Base-by-base conservation (phyloP, 2,329 filamentous ascomycete genomes). In the Diaporthe citrichinensis region DNA sequence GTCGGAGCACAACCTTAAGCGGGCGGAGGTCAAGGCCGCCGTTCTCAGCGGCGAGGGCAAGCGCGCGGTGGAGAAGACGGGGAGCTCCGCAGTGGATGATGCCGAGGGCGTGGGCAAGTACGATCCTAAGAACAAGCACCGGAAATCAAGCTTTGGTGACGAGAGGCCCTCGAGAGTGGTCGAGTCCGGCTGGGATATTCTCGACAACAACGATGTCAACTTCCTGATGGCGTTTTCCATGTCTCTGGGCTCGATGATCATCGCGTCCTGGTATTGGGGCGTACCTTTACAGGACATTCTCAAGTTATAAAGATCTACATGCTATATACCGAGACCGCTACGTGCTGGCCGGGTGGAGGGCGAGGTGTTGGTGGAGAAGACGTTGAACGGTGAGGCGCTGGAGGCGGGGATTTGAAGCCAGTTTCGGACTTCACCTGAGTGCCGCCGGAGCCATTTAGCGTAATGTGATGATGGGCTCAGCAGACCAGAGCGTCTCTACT, bases 131-230 rank as follows among this genome's bases (percentile, higher is more conserved):
- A 85, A 88, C 79, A 89, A 87, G 82, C 84, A 88, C 74, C 86
- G 89, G 58, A 85, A 84, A 80, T 79, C 88, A 9, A 91, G 87
- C 80, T 89, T 90, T 86, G 85, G 90, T 3, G 86, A 88, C 74
- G 85, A 88, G 74, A 88, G 87, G 79, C 90, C 93, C 76, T 92
- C 92, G 71, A 87, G 93, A 25, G 86, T 92, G 7, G 84, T 93
- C 9, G 91, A 94, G 84, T 93, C 87, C 79, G 95, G 82, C 69
- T 88, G 85, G 90, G 90, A 98, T 82, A 83, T 97, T 77, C 87
- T 99, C 74, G 95, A 98, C 84, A 99, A 99, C 84, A 99, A 99
- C 83, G 94, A 94, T 73, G 95, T 99, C 80, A 99, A 99, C 83
- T 91, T 98, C 75, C 83, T 96, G 74, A 98, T 98, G 96, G 96